Evolutionary conservation across 805 yeast species (phyloP), one percentile per base, ranked within the genome.

Genomic region (Ogataea pilisensis): DNA sequence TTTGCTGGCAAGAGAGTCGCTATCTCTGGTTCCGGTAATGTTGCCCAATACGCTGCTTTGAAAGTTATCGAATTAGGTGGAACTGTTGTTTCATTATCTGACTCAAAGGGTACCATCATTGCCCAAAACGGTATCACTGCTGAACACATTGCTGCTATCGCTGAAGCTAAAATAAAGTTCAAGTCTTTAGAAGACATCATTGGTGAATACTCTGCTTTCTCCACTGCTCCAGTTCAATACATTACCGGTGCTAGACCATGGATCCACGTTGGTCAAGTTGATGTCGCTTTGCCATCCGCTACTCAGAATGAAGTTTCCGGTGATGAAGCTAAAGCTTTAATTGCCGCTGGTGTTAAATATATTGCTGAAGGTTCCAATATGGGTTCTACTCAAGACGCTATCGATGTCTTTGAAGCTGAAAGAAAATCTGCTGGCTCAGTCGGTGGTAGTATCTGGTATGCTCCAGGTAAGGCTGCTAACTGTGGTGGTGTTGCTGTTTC

Each of bases 401-500:
- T 91, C 55, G 88, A 83, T 54, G 89, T 86, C 48, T 91, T 90
- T 59, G 99, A 91, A 79, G 86, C 84, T 58, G 79, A 76, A 67
- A 80, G 91, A 75, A 52, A 68, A 51, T 62, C 67, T 54, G 62
- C 70, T 38, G 28, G 63, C 16, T 34, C 65, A 32, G 59, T 68
- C 35, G 60, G 70, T 44, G 53, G 72, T 43, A 72, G 79, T 48
- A 86, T 89, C 70, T 91, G 99, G 99, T 91, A 90, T 73, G 98
- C 95, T 60, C 97, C 97, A 65, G 98, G 97, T 72, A 91, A 91
- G 80, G 97, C 97, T 57, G 91, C 97, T 61, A 91, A 91, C 82
- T 85, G 95, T 74, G 99, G 98, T 74, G 99, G 99, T 82, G 99
- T 91, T 58, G 95, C 96, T 44, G 97, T 90, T 44, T 88, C 96